Base-by-base conservation (phyloP, 495 filamentous ascomycete genomes). In the Penicillium crystallinum region DNA sequence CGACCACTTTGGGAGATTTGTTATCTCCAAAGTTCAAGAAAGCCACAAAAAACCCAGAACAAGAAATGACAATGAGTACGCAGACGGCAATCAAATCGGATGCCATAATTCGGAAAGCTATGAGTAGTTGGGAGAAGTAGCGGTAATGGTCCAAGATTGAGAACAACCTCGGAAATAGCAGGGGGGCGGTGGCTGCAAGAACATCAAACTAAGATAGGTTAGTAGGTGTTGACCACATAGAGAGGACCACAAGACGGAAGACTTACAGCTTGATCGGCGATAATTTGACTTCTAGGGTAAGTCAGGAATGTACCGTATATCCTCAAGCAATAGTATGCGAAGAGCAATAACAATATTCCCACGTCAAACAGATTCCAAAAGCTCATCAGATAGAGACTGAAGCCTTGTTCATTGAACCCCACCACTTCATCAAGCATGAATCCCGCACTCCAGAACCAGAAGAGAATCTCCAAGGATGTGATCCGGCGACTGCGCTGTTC, bases 401-500 rank as follows among this genome's bases (percentile, higher is more conserved):
- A 93, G 6, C 91, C 91, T 62, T 95, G 88, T 63, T 96, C 90
- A 56, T 89, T 92, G 75, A 95, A 95, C 6, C 89, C 89, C 25
- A 93, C 88, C 37, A 96, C 76, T 66, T 96, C 90, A 59, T 95
- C 90, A n/a, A 97, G 84, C 89, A 96, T 95, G 67, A 92, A 97
- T 3, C 91, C 91, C 19, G 89, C 87, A 62, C 89, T 92, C 91
- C 91, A 97, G 65, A 97, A 85, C 91, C 91, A 97, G 65, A 97
- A 96, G 10, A 93, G 59, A 18, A 96, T 66, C 66, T 97, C 91
- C 7, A 96, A 68, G 3, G 81, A 74, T 11, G 90, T 93, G 58
- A 97, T 95, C 19, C 76, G 74, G 37, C 80, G 78, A 17, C 88
- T 90, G 48, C 87, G 74, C 62, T 86, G 68, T 36, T 75, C 64